Conservation (phyloP, 2,329 filamentous ascomycete species). For the Penicillium sp. region DNA sequence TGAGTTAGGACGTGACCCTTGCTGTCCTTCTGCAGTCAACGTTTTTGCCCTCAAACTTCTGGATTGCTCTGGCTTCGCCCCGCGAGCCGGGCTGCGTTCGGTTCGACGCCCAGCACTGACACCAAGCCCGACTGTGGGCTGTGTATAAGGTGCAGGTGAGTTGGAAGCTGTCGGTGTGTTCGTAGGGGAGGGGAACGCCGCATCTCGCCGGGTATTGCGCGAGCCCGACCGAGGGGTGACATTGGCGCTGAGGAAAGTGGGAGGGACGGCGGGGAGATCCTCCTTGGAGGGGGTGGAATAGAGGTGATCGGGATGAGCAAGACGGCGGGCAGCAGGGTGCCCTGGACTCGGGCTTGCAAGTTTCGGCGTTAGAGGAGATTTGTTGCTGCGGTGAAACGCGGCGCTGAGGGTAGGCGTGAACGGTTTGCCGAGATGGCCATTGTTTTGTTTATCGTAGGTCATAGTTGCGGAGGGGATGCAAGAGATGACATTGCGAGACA, state of each 20-base stretch:
- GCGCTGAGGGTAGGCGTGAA: constrained; percentile 68
- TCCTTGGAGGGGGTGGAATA: constrained; percentile 35
- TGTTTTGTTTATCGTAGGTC: constrained; percentile 53
- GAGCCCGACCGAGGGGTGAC: constrained; percentile 75
- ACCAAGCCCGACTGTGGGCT: constrained; percentile 24
- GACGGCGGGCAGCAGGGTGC: constrained; percentile 34
- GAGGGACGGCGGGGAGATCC: constrained; percentile 55
- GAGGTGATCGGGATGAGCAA: constrained; percentile 33
- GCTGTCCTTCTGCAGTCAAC: constrained; percentile 36
- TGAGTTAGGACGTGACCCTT: constrained; percentile 33
- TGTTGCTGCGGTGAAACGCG: constrained; percentile 55
- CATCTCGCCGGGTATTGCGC: constrained; percentile 69
- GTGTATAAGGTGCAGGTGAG: constrained; percentile 31
- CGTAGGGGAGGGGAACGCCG: constrained; percentile 63
- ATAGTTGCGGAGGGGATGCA: constrained; percentile 45
- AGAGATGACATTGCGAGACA: constrained; percentile 48
- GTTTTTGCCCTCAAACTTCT: constrained; percentile 39
- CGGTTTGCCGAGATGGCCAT: constrained; percentile 52
- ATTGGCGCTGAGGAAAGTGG: constrained; percentile 62
- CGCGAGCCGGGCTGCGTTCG: constrained; percentile 37
- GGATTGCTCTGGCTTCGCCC: constrained; percentile 30
- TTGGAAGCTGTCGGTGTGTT: constrained; percentile 43
- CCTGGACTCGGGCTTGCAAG: constrained; percentile 46
- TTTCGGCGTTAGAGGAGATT: constrained; percentile 59
- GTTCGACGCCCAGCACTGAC: constrained; percentile 26